phyloP scores from a whole-genome alignment of 805 yeast species.

The Ogataea populi-albae region DNA sequence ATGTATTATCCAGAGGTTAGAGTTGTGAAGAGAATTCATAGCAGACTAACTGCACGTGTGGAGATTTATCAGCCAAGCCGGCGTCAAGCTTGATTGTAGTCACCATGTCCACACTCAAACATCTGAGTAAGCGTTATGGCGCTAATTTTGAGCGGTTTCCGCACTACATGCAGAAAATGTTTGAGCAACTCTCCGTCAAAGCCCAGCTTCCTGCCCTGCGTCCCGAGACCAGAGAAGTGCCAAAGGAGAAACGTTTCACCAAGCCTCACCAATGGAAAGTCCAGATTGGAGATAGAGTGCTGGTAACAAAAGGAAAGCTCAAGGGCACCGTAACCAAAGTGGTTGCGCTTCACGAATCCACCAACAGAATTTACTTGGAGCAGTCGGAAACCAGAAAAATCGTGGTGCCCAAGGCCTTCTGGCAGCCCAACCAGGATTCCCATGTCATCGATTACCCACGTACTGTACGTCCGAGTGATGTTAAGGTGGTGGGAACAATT shows the following conservation, averaged over 20 bases:
- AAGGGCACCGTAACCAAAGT: constrained; percentile 76
- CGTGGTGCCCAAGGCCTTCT: constrained; percentile 67
- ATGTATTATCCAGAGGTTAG: too few relatives aligned
- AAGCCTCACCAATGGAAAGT: constrained; percentile 56
- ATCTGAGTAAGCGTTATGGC: constrained; percentile 31
- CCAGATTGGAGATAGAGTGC: constrained; percentile 74
- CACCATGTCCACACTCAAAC: constrained; percentile 20
- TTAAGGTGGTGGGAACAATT: constrained; percentile 77
- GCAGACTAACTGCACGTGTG: too few relatives aligned
- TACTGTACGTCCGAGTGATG: constrained; percentile 54
- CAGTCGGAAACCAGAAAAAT: constrained; percentile 62
- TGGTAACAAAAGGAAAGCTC: constrained; percentile 64
- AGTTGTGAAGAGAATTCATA: too few relatives aligned
- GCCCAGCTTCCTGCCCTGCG: constrained; percentile 33
- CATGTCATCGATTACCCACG: constrained; percentile 71
- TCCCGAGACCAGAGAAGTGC: constrained; percentile 28
- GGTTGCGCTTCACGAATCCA: constrained; percentile 52
- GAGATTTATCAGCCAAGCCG: too few relatives aligned
- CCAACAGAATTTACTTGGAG: constrained; percentile 65
- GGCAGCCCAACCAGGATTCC: constrained; percentile 69
- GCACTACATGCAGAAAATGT: constrained; percentile 24
- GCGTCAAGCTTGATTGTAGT: too few relatives aligned
- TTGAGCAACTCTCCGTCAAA: constrained; percentile 27
- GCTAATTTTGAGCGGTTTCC: constrained; percentile 32
- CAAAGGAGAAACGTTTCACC: constrained; percentile 34